A percentile compares a stretch with the other conserved stretches of the same genome.
Evolutionary conservation across 2,329 filamentous ascomycete species (phyloP).

Genomic region (Sporothrix schenckii): DNA sequence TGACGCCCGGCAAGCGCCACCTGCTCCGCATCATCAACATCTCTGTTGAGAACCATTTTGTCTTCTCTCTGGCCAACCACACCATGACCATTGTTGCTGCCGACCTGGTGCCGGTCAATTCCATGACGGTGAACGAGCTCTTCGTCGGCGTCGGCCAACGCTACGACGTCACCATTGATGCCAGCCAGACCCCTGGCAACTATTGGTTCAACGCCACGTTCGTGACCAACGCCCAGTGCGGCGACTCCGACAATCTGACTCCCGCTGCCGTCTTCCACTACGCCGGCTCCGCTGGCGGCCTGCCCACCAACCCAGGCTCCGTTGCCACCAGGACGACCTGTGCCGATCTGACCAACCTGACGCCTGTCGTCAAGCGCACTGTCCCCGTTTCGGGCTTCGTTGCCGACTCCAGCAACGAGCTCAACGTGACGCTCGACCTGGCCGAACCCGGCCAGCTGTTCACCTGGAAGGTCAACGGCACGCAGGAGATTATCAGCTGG

Average conservation of each 20-base stretch:
- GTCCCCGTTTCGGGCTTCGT: constrained; percentile 33
- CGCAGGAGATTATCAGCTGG: constrained; percentile 44
- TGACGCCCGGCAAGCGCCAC: constrained; percentile 52
- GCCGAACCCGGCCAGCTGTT: constrained; percentile 42
- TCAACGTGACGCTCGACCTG: constrained; percentile 40
- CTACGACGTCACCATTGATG: constrained; percentile 53
- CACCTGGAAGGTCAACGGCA: constrained; percentile 40
- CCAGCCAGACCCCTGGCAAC: constrained; percentile 42
- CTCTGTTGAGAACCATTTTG: constrained; percentile 54
- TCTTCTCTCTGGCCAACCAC: constrained; percentile 55
- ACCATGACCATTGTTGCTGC: constrained; percentile 54
- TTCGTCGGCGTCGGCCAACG: constrained; percentile 54
- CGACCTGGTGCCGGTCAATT: constrained; percentile 56
- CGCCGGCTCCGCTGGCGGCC: constrained; percentile 40
- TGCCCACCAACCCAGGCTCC: constrained; percentile 42
- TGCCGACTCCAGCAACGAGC: constrained; percentile 31
- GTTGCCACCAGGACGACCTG: constrained; percentile 36
- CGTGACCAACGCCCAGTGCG: constrained; percentile 35
- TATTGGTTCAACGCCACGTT: constrained; percentile 40
- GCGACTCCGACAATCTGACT: constrained; percentile 35
- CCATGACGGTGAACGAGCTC: constrained; percentile 54
- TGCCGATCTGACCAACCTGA: constrained; percentile 34
- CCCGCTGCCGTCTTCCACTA: constrained; percentile 49
- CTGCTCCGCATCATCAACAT: constrained; percentile 56
- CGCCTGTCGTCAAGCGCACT: constrained; percentile 36